Evolutionary conservation across 1,284 basidiomycete species (phyloP), one percentile per base, ranked within the genome.

Genomic region (Microstroma glucosiphilum): DNA sequence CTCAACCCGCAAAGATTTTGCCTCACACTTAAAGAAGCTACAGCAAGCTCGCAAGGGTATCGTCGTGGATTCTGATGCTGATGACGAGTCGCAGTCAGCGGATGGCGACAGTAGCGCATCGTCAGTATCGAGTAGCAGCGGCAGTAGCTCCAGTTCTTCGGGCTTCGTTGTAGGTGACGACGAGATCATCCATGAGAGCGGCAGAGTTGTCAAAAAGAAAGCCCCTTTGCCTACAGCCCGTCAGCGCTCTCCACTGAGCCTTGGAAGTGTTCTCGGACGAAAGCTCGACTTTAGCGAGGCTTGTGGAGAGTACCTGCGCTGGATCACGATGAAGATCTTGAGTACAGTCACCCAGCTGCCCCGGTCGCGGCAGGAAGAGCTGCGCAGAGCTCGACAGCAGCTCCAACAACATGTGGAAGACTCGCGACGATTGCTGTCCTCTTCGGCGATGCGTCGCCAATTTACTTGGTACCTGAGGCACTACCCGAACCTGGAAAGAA

Each of bases 401-500:
- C 51, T 54, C 13, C 51, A 54, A 25, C 13, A 19, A 19, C 19
- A 54, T 6, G 51, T 54, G 3, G 17, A 54, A 21, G 51, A 54
- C 25, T 54, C 17, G 21, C 51, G 19, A 15, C 15, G 51, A n/a
- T 8, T 6, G 8, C 66, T 71, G 1, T 57, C 60, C 7, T 66
- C 64, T 21, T 61, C 60, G 7, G 42, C 59, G 7, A 68, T 66
- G 66, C 60, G 70, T 6, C 30, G 70, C 1, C 68, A 71, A 51
- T 71, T 71, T 58, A 60, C 61, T 26, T 71, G 70, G 70, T 71
- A 71, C 40, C 60, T 71, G 3, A 59, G 43, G 6, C 54, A 62
- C 46, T 70, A 68, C 42, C 70, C 70, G 1, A 63, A 62, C 43
- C 59, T 71, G 9, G 25, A 49, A 0, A 40, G 65, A 17, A 53